Evolutionary conservation across 2,329 filamentous ascomycete species (phyloP).

Genomic region (Xylaria sp.): DNA sequence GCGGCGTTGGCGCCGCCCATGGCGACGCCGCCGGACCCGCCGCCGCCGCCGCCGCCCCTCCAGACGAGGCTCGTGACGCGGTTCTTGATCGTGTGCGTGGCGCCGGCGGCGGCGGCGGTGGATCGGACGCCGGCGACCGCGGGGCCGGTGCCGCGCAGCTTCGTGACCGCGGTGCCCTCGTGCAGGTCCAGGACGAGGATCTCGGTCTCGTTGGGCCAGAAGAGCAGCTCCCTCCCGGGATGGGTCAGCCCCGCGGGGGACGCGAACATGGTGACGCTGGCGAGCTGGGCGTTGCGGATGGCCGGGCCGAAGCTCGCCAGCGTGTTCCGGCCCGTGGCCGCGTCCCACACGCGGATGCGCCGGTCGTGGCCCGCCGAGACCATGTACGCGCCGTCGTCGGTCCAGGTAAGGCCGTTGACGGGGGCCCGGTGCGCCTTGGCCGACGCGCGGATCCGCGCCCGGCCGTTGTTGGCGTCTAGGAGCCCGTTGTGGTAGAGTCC

Average conservation of each 20-base stretch:
- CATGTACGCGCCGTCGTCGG: slow-evolving; percentile 74
- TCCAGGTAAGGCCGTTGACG: slow-evolving; percentile 86
- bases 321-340: slow-evolving; percentile 79
- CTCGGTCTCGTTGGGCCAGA: slow-evolving; percentile 82
- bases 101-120: slow-evolving; percentile 45
- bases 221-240: slow-evolving; percentile 65
- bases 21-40: slow-evolving; percentile 60
- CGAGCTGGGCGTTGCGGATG: slow-evolving; percentile 72
- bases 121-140: slow-evolving; percentile 48
- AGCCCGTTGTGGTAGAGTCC: slow-evolving; percentile 57
- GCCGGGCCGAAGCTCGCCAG: slow-evolving; percentile 85
- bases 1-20: slow-evolving; percentile 57
- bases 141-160: slow-evolving; percentile 67
- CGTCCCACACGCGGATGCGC: slow-evolving; percentile 85
- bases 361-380: slow-evolving; percentile 83
- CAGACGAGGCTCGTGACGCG: slow-evolving; percentile 77
- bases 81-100: slow-evolving; percentile 62
- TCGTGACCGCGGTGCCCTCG: slow-evolving; percentile 72
- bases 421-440: slow-evolving; percentile 76
- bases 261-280: slow-evolving; percentile 63
- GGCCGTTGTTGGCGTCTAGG: slow-evolving; percentile 40
- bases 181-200: slow-evolving; percentile 80
- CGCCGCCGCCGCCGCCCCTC: slow-evolving; percentile 64
- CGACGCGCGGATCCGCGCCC: slow-evolving; percentile 44
- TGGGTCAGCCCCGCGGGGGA: slow-evolving; percentile 62